Evolutionary conservation across 108 stramenopile genomes (phyloP).

Genomic region (Nitzschia palea): DNA sequence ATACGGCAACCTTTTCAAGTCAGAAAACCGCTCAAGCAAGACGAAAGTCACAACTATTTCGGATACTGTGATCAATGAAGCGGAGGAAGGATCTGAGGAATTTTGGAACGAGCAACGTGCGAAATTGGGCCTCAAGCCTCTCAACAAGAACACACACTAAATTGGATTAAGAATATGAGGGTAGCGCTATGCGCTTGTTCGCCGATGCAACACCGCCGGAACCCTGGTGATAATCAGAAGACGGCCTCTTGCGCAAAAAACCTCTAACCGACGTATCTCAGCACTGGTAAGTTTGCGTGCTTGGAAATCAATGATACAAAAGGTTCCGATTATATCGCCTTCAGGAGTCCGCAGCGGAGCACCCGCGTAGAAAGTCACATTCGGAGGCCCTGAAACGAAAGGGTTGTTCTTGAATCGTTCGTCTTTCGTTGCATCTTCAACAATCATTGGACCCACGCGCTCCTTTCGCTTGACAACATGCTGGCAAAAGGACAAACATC

Average conservation of each 20-base stretch:
- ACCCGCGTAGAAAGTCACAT: slow-evolving; percentile 88
- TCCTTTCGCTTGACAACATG: slow-evolving; percentile 59
- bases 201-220: background rate
- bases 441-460: slow-evolving; percentile 50
- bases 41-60: slow-evolving; percentile 1
- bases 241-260: slow-evolving; percentile 2
- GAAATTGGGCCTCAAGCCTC: slow-evolving; percentile 76
- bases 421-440: slow-evolving; percentile 70
- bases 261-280: background rate
- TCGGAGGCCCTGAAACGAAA: slow-evolving; percentile 71
- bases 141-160: slow-evolving; percentile 29
- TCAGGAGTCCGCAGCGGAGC: slow-evolving; percentile 70
- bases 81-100: slow-evolving; percentile 48
- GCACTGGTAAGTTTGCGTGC: slow-evolving; percentile 15
- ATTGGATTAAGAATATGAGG: too few relatives aligned
- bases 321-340: slow-evolving; percentile 74
- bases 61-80: background rate
- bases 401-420: slow-evolving; percentile 68
- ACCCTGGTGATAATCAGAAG: background rate
- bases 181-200: background rate
- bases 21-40: slow-evolving; percentile 12
- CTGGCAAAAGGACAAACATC: slow-evolving; percentile 82
- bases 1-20: slow-evolving; percentile 76
- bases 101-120: slow-evolving; percentile 86
- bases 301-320: slow-evolving; percentile 83